Conservation (phyloP, 352 stramenopile species). For the Phytophthora syringae region DNA sequence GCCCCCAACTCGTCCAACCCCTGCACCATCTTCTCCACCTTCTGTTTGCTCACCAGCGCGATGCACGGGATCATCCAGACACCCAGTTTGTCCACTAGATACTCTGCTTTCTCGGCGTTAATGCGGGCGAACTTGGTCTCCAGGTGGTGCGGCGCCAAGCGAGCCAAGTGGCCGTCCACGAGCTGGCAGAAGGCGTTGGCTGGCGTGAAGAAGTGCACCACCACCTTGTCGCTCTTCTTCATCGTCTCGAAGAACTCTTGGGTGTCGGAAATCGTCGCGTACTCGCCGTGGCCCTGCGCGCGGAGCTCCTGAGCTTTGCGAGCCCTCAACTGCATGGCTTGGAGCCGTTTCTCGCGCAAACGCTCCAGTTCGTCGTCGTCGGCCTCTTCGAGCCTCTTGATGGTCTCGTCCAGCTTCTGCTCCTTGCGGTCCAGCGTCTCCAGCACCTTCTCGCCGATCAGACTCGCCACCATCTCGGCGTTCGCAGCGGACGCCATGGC, state of each 20-base stretch:
- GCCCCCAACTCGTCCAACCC: slow-evolving; percentile 96
- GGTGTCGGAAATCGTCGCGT: slow-evolving; percentile 90
- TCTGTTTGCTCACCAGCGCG: slow-evolving; percentile 95
- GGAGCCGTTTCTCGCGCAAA: slow-evolving; percentile 78
- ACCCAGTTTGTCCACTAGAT: slow-evolving; percentile 95
- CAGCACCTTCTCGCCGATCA: slow-evolving; percentile 89
- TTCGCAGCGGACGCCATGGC: slow-evolving; percentile 69
- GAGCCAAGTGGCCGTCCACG: slow-evolving; percentile 93
- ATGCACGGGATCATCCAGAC: slow-evolving; percentile 97
- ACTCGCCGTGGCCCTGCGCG: slow-evolving; percentile 86
- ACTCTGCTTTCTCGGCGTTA: slow-evolving; percentile 96
- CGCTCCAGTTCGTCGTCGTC: slow-evolving; percentile 92
- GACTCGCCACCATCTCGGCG: slow-evolving; percentile 75
- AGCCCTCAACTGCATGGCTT: slow-evolving; percentile 81
- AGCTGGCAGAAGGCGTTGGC: slow-evolving; percentile 93
- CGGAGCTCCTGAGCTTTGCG: slow-evolving; percentile 77
- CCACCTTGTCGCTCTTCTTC: slow-evolving; percentile 91
- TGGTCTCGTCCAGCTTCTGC: slow-evolving; percentile 82
- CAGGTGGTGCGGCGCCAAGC: slow-evolving; percentile 91
- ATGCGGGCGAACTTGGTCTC: slow-evolving; percentile 97
- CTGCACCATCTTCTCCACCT: slow-evolving; percentile 96
- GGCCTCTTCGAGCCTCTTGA: slow-evolving; percentile 84
- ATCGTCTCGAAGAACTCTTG: slow-evolving; percentile 96
- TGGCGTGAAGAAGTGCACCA: slow-evolving; percentile 97
- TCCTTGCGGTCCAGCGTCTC: slow-evolving; percentile 89